phyloP scores from a whole-genome alignment of 495 filamentous ascomycete species.

The Pseudotulostoma volvatum region DNA sequence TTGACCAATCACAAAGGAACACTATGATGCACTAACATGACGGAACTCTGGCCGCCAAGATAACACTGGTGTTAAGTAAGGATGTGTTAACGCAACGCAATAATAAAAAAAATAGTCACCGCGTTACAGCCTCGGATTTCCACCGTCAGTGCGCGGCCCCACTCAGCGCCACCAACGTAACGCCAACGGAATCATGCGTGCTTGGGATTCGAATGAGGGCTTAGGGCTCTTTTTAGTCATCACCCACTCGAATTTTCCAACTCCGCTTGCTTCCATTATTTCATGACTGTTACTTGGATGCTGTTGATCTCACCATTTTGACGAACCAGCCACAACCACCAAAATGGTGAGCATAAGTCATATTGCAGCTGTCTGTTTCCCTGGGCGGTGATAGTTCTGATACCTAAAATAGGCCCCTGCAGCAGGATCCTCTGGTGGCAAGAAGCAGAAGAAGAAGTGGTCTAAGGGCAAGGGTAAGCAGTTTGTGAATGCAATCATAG shows the following conservation, averaged over 20 bases:
- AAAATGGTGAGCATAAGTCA: constrained; percentile 31
- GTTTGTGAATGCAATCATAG: not conserved
- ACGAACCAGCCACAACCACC: constrained; percentile 32
- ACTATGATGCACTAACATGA: too few relatives aligned
- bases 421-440: constrained; percentile 61
- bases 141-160: too few relatives aligned
- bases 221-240: constrained; percentile 29
- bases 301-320: constrained; percentile 21
- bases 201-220: too few relatives aligned
- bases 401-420: constrained; percentile 49
- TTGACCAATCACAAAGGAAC: too few relatives aligned
- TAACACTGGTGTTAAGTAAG: too few relatives aligned
- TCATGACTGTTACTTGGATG: constrained; percentile 12
- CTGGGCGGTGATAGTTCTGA: not conserved
- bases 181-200: too few relatives aligned
- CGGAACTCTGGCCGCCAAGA: too few relatives aligned
- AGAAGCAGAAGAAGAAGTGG: constrained; percentile 99
- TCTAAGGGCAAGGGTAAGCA: constrained; percentile 91
- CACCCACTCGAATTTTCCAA: constrained; percentile 36
- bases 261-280: constrained; percentile 17
- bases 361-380: constrained; percentile 5
- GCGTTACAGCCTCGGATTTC: too few relatives aligned
- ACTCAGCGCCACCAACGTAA: too few relatives aligned
- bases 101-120: too few relatives aligned
- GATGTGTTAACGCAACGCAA: too few relatives aligned